A percentile compares a stretch with the other conserved stretches of the same genome.
Conservation (phyloP, 495 filamentous ascomycete species). For the Trichoderma erinaceum region DNA sequence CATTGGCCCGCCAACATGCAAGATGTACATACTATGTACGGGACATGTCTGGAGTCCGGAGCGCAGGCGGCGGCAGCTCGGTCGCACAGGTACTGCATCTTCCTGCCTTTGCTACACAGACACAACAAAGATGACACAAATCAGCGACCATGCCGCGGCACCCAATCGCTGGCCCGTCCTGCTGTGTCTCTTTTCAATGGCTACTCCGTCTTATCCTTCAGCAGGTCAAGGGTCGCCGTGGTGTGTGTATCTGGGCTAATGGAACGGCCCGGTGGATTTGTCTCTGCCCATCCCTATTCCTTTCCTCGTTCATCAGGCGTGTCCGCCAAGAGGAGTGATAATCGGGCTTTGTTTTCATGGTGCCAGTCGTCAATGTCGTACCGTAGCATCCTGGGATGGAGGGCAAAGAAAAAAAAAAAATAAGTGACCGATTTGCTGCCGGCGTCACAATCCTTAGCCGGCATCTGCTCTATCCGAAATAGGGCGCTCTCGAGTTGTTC, state of each 20-base stretch:
- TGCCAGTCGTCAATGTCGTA: background rate
- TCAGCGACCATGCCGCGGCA: background rate
- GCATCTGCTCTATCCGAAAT: background rate
- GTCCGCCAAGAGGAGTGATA: background rate
- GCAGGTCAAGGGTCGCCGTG: conserved; percentile 1
- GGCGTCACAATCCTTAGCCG: background rate
- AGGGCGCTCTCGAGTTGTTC: background rate
- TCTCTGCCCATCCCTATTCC: background rate
- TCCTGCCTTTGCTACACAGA: background rate
- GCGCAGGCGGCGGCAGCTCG: background rate
- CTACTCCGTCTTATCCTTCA: conserved; percentile 7
- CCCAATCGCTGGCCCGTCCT: background rate
- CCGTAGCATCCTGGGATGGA: background rate
- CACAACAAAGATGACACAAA: background rate
- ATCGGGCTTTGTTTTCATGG: background rate
- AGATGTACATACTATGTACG: background rate
- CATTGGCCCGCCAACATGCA: background rate
- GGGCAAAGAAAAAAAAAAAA: background rate
- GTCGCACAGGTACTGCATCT: background rate
- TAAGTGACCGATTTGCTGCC: background rate
- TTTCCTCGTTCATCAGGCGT: background rate
- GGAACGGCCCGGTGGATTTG: background rate
- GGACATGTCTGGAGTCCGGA: background rate
- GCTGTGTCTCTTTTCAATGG: background rate
- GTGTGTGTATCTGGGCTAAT: background rate